Evolutionary conservation across 2,329 filamentous ascomycete genomes (phyloP).

Genomic region (Emergomyces orientalis): DNA sequence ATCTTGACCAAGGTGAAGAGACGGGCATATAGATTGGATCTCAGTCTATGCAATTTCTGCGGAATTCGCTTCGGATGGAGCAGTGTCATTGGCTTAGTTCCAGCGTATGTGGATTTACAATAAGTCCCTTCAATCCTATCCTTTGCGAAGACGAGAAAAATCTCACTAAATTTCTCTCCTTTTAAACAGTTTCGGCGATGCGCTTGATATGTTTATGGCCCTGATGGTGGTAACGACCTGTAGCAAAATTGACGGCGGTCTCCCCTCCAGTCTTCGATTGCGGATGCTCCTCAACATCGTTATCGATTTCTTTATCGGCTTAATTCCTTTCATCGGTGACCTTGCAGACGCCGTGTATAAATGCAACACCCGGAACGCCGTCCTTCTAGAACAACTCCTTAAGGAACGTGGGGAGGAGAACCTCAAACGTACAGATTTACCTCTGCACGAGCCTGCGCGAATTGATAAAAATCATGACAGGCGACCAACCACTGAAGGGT

Average conservation of each 20-base stretch:
- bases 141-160: neutral
- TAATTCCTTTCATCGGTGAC: constrained; percentile 45
- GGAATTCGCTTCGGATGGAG: constrained; percentile 85
- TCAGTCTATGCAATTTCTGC: constrained; percentile 69
- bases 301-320: constrained; percentile 40
- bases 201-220: constrained; percentile 62
- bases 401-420: constrained; percentile 31
- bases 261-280: constrained; percentile 48
- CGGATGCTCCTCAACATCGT: constrained; percentile 74
- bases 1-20: constrained; percentile 80
- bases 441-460: constrained; percentile 4
- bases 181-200: constrained; percentile 59
- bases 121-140: neutral
- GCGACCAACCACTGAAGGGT: constrained; percentile 11
- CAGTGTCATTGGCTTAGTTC: constrained; percentile 73
- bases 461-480: constrained; percentile 11
- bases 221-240: constrained; percentile 66
- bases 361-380: constrained; percentile 40
- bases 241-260: constrained; percentile 63
- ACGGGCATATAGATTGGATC: constrained; percentile 76
- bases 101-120: constrained; percentile 52
- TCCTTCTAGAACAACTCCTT: constrained; percentile 38
- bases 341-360: constrained; percentile 40
- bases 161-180: constrained; percentile 1
- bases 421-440: constrained; percentile 4